These are phyloP conservation scores for Asterophora lycoperdoides DNA, from an alignment of 768 basidiomycete genomes.

Conservation along the genomic window DNA sequence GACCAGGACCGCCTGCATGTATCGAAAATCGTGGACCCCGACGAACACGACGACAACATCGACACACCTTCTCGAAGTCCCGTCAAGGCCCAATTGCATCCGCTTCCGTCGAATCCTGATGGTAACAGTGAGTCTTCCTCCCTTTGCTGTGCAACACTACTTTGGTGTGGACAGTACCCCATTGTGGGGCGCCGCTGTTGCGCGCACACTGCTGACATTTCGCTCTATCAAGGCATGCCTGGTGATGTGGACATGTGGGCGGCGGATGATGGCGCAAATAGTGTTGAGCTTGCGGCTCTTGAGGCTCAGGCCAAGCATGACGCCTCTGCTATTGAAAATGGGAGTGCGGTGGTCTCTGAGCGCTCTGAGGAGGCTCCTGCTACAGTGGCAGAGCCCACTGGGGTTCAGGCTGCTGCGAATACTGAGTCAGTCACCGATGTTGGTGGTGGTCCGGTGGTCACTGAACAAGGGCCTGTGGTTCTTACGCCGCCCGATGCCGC, in stretches of 20 bases:
- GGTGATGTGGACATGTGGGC: conserved; percentile 35
- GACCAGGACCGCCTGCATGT: conserved; percentile 42
- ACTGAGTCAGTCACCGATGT: not conserved
- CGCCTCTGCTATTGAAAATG: conserved; percentile 1
- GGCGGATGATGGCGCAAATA: conserved; percentile 28
- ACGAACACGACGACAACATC: conserved; percentile 27
- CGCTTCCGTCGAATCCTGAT: conserved; percentile 22
- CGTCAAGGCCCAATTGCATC: conserved; percentile 12
- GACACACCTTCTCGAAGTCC: conserved; percentile 11
- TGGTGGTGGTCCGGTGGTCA: conserved; percentile 10
- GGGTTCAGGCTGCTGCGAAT: conserved; percentile 4
- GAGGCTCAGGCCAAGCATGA: conserved; percentile 15
- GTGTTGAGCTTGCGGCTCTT: conserved; percentile 9
- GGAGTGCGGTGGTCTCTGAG: conserved; percentile 18
- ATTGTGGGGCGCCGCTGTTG: conserved; percentile 39
- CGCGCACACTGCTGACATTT: conserved; percentile 60
- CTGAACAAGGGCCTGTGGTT: conserved; percentile 16
- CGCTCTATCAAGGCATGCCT: conserved; percentile 47
- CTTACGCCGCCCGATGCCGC: conserved; percentile 14
- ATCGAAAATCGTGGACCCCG: conserved; percentile 34
- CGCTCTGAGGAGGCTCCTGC: conserved; percentile 20
- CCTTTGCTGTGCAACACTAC: conserved; percentile 28
- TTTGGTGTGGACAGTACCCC: conserved; percentile 47
- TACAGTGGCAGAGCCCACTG: conserved; percentile 15
- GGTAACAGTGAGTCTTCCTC: conserved; percentile 51